phyloP scores from a whole-genome alignment of 1,284 basidiomycete species.

The Gomphus sp. region DNA sequence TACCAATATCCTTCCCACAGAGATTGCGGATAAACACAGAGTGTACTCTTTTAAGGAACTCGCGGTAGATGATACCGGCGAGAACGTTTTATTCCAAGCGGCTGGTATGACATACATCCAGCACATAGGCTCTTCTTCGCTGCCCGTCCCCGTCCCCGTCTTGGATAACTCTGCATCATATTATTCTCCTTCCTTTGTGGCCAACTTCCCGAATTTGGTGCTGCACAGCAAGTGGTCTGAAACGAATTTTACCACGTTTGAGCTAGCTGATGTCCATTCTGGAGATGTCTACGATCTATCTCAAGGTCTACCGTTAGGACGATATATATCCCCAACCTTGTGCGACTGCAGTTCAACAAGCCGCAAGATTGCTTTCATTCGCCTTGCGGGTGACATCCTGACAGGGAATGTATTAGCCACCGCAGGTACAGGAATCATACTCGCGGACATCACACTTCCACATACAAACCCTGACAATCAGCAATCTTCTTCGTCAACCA shows the following conservation, averaged over 20 bases:
- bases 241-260: conserved; percentile 49
- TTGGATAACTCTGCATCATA: conserved; percentile 40
- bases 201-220: conserved; percentile 32
- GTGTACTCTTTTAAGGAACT: conserved; percentile 55
- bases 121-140: conserved; percentile 24
- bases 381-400: conserved; percentile 45
- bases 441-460: conserved; percentile 49
- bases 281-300: conserved; percentile 37
- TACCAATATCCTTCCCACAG: conserved; percentile 40
- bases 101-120: conserved; percentile 45
- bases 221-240: conserved; percentile 65
- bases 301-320: conserved; percentile 45
- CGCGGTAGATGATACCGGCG: conserved; percentile 41
- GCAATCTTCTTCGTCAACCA: conserved; percentile 8
- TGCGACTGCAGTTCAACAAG: conserved; percentile 32
- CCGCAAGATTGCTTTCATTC: conserved; percentile 55
- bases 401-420: conserved; percentile 60
- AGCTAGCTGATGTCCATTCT: conserved; percentile 45
- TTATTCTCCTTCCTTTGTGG: conserved; percentile 60
- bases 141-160: conserved; percentile 36
- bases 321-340: conserved; percentile 52
- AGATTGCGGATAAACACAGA: conserved; percentile 43
- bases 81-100: conserved; percentile 44
- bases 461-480: conserved; percentile 13
- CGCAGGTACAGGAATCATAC: conserved; percentile 49